Conservation (phyloP, 2,329 filamentous ascomycete species). For the Diaporthe velutina region DNA sequence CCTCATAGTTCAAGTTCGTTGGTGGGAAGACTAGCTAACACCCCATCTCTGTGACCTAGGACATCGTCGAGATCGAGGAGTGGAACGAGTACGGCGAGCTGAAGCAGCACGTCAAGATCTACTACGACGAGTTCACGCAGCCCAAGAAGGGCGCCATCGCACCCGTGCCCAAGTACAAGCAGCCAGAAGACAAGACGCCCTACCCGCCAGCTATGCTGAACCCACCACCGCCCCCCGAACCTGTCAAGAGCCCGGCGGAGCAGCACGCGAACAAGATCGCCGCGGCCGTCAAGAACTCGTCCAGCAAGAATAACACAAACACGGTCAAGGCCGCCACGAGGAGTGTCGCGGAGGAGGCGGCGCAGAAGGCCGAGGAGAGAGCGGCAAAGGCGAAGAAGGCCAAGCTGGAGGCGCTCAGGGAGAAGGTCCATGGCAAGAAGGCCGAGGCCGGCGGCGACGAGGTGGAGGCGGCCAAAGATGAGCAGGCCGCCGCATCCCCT, state of each 20-base stretch:
- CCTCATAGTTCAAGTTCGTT: neutral
- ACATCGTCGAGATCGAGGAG: constrained; percentile 94
- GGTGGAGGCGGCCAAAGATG: constrained; percentile 37
- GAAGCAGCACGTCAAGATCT: constrained; percentile 83
- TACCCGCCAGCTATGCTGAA: constrained; percentile 44
- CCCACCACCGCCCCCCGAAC: constrained; percentile 43
- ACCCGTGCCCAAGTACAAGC: constrained; percentile 52
- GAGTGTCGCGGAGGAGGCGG: constrained; percentile 75
- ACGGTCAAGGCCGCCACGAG: constrained; percentile 59
- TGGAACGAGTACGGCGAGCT: constrained; percentile 99
- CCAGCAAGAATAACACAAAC: constrained; percentile 45
- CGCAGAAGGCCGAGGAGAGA: constrained; percentile 74
- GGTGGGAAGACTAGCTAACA: neutral
- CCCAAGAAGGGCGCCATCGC: constrained; percentile 67
- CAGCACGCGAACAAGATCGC: constrained; percentile 41
- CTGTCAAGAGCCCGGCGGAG: constrained; percentile 40
- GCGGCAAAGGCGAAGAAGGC: constrained; percentile 73
- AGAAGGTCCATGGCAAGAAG: constrained; percentile 66
- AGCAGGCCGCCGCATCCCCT: neutral
- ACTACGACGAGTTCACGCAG: constrained; percentile 73
- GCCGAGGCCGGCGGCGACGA: constrained; percentile 33
- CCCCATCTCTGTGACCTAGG: constrained; percentile 63
- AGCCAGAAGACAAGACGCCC: constrained; percentile 52
- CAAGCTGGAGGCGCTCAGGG: constrained; percentile 64
- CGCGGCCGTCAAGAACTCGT: constrained; percentile 35